These are phyloP conservation scores for Ascochyta pisi DNA, from an alignment of 2,329 filamentous ascomycete genomes.

Conservation along the genomic window DNA sequence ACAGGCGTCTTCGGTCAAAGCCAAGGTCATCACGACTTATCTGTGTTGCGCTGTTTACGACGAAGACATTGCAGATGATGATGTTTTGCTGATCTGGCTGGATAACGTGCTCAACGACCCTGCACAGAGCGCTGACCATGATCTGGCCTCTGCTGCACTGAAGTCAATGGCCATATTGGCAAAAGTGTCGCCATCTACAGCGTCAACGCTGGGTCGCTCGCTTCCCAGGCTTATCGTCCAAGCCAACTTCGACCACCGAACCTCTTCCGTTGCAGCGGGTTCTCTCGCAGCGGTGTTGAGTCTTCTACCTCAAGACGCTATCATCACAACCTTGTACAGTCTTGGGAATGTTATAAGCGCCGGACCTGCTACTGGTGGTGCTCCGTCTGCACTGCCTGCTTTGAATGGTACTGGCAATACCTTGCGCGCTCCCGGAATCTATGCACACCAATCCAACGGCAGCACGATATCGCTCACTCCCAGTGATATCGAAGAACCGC, in stretches of 20 bases:
- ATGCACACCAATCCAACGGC: constrained; percentile 62
- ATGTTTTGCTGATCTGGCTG: constrained; percentile 82
- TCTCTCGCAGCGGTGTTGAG: constrained; percentile 83
- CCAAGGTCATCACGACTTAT: constrained; percentile 80
- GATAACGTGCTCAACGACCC: constrained; percentile 81
- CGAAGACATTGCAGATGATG: constrained; percentile 79
- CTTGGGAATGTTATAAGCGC: constrained; percentile 94
- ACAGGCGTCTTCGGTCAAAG: constrained; percentile 85
- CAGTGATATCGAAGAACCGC: constrained; percentile 78
- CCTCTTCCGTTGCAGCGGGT: constrained; percentile 78
- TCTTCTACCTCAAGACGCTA: constrained; percentile 84
- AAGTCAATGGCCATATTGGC: constrained; percentile 84
- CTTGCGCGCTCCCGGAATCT: constrained; percentile 45
- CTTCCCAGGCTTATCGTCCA: constrained; percentile 90
- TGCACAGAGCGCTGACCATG: constrained; percentile 80
- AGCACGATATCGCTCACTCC: constrained; percentile 81
- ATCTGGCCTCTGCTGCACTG: constrained; percentile 78
- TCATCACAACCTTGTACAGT: constrained; percentile 94
- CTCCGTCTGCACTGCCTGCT: constrained; percentile 52
- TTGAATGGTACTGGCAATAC: constrained; percentile 59
- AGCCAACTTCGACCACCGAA: constrained; percentile 71
- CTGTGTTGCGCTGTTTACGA: constrained; percentile 85
- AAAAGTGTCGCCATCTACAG: constrained; percentile 73
- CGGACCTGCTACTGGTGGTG: constrained; percentile 61
- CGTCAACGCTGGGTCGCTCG: constrained; percentile 77